Evolutionary conservation across 768 basidiomycete genomes (phyloP), one percentile per base, ranked within the genome.

Genomic region (Cystobasidium ongulense): DNA sequence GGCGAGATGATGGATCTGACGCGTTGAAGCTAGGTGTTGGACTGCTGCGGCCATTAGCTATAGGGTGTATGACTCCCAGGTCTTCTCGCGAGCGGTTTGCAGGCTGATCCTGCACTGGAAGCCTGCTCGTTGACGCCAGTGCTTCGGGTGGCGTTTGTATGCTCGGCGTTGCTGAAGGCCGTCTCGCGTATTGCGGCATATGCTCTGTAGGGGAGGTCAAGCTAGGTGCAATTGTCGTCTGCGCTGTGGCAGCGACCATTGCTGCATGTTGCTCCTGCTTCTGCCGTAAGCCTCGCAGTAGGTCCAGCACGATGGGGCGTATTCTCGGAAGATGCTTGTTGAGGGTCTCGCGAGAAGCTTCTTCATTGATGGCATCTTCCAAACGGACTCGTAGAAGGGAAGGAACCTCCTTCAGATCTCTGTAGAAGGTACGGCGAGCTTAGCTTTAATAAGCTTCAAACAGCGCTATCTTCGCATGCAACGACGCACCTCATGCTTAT

Each of bases 261-360:
- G 54, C 74, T 27, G 92, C 87, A 81, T 95, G 96, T 76, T 88
- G 84, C 43, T 89, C 88, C 82, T 99, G 95, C 81, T 97, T 97
- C 62, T 83, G 86, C 63, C 94, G 89, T n/a, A 99, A 84, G 17
- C 94, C 95, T 78, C 92, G 90, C 35, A 99, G 82, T n/a, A 99
- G 84, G 79, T 86, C 88, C 39, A 92, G 94, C 79, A 98, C 97
- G 79, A 96, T 95, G 78, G 86, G 85, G 66, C 95, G 88, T 59
- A 99, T 94, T 76, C 86, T 87, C 29, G 95, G 95, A 1, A 97
- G 87, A 82, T 91, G 96, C 0, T 88, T 83, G 57, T 93, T 90
- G 63, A 99, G 88, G 75, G 90, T 93, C 65, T 90, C 88, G 2
- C 86, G 84, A 0, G 86, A 88, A 38, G 95, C 92, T 67, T 95